Base-by-base conservation (phyloP, 2,329 filamentous ascomycete genomes). In the Aspergillus aculeatinus region DNA sequence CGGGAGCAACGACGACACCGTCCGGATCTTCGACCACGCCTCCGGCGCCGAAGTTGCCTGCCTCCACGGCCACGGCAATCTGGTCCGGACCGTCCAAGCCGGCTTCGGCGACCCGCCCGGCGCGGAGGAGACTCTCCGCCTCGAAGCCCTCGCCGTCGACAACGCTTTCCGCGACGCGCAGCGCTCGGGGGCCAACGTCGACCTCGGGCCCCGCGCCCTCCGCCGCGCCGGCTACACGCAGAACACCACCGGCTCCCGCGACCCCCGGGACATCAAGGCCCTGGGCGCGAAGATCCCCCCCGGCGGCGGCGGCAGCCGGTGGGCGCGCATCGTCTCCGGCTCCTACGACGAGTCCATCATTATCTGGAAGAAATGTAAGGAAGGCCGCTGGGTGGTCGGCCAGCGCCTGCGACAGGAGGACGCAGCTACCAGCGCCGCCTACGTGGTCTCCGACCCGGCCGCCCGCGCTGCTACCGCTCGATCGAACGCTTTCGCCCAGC, bases 311-410 rank as follows among this genome's bases (percentile, higher is more conserved):
- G 92, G 94, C 27, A 91, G 91, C 69, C 88, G 84, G 66, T 97
- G 94, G 80, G 92, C 90, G 10, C 88, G 93, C n/a, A 99, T 99
- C 60, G 92, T 99, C 3, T 97, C 93, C 6, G 95, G 95, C 2
- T 96, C 92, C 0, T 99, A 99, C 68, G 95, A 99, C 67, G 92
- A 96, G 77, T 93, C 88, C 11, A 92, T 99, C 67, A 93, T 97
- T 65, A 91, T 99, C 59, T 99, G 95, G 95, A 89, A 90, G 67
- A 88, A 91, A 62, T 90, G 96, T 65, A 85, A 87, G 65, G 88
- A 95, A 65, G 93, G 93, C 2, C 85, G 90, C 27, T 98, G 95
- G 93, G 88, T 88, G 66, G 86, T 88, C 57, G 87, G 87, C 35
- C 90, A 94, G 65, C 85, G 86, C 49, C 81, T 96, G 10, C 84